Evolutionary conservation across 2,329 filamentous ascomycete genomes (phyloP), one percentile per base, ranked within the genome.

Genomic region (Colletotrichum aenigma): DNA sequence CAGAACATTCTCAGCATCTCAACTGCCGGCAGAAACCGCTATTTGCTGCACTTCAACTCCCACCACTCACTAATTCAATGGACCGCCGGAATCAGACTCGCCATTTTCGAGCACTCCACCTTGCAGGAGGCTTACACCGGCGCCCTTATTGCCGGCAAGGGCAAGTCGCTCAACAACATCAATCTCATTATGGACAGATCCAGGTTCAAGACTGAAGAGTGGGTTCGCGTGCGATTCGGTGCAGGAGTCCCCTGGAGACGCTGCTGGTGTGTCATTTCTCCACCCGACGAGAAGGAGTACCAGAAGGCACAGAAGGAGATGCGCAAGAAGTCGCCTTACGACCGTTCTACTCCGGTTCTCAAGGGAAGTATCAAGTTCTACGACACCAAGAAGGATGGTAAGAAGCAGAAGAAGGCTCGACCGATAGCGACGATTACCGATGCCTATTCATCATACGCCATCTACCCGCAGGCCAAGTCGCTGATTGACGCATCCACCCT

Each of bases 81-180:
- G 97, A 98, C 97, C 2, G 94, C 97, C 18, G 95, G 94, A 60
- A 98, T 99, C 79, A 93, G 97, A 62, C 91, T 99, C 26, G 91
- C 96, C 80, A 98, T 98, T 91, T 98, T 93, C 83, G 97, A 99
- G 86, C 94, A 98, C 81, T 93, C 96, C 2, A 95, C 95, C 0
- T 88, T 99, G 38, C 96, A 98, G 82, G 97, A 99, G 86, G 96
- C 97, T 1, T 99, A 99, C 83, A 99, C 97, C 0, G 97, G 97
- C 8, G 96, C 96, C 24, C 88, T 99, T 60, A 97, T 99, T 81
- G 97, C 97, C 13, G 97, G 96, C 70, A 98, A 98, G 86, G 97
- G 96, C 74, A 97, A 96, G 83, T 86, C 87, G 2, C 85, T 99
- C 70, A 98, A 98, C 87, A 97, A 96, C 82, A 98, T 98, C 82